Evolutionary conservation across 108 stramenopile genomes (phyloP).

Genomic region (Nannochloropsis granulata): DNA sequence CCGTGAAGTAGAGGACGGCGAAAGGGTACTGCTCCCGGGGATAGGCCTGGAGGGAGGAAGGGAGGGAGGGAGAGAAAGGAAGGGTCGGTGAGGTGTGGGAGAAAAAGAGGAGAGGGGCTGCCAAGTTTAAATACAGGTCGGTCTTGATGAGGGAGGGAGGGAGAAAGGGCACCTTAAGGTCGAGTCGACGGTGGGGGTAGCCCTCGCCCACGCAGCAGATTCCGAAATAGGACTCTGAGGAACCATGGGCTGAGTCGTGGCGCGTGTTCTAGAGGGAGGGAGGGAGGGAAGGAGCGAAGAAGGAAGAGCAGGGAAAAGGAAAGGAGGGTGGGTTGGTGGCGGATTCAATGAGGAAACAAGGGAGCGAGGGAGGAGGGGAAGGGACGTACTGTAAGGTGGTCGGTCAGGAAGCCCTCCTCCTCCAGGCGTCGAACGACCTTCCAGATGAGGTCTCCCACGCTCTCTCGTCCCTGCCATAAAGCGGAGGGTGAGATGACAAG

Average conservation of each 20-base stretch:
- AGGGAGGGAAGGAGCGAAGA: neutral
- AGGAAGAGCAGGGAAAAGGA: neutral
- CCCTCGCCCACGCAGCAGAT: neutral
- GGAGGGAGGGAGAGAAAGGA: neutral
- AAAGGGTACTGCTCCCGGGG: constrained; percentile 22
- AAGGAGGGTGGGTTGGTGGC: no score
- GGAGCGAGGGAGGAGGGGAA: neutral
- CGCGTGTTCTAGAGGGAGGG: neutral
- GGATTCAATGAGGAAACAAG: neutral
- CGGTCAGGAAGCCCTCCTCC: neutral
- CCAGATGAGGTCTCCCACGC: neutral
- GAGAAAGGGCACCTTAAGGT: constrained; percentile 9
- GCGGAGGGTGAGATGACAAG: no score
- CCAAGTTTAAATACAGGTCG: no score
- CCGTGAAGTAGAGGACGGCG: constrained; percentile 46
- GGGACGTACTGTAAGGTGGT: neutral
- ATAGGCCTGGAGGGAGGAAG: constrained; percentile 3
- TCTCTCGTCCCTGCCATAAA: no score
- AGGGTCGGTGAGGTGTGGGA: neutral
- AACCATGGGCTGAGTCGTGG: neutral
- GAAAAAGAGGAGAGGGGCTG: neutral
- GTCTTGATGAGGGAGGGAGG: neutral
- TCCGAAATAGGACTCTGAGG: neutral
- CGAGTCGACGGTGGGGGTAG: constrained; percentile 8
- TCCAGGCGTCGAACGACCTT: neutral